A percentile compares a stretch with the other conserved stretches of the same genome.
These are phyloP conservation scores for Apiospora koreana DNA, from an alignment of 2,329 filamentous ascomycete genomes.

Conservation along the genomic window DNA sequence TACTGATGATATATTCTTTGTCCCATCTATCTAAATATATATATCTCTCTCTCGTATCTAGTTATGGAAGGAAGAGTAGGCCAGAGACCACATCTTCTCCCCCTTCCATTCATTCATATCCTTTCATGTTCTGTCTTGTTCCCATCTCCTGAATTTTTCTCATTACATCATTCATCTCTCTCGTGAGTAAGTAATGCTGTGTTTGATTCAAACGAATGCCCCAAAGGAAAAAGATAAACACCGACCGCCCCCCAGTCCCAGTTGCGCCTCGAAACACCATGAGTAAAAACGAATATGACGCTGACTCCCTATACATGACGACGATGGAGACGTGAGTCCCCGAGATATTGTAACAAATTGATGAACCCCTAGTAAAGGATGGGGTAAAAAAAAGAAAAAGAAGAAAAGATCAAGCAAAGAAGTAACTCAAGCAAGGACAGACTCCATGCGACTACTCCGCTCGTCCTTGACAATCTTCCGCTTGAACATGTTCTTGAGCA, in stretches of 20 bases:
- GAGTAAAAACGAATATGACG: neutral
- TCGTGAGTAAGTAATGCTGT: neutral
- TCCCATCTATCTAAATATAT: neutral
- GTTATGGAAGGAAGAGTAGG: neutral
- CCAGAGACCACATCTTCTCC: neutral
- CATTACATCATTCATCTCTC: neutral
- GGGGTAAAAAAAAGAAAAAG: too few relatives aligned
- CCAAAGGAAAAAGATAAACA: neutral
- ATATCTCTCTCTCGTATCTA: neutral
- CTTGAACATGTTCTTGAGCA: slow-evolving; percentile 61
- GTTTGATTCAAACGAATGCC: neutral
- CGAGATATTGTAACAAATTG: neutral
- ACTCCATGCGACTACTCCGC: slow-evolving; percentile 10
- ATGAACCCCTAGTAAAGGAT: too few relatives aligned
- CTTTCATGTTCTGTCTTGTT: neutral
- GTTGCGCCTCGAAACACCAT: neutral
- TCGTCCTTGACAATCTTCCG: slow-evolving; percentile 47
- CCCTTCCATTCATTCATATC: neutral
- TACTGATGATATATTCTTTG: neutral
- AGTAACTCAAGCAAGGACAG: neutral
- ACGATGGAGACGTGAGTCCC: neutral
- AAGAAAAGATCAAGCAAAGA: neutral
- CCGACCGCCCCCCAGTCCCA: neutral
- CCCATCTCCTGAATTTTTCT: neutral
- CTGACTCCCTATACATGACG: neutral